phyloP scores from a whole-genome alignment of 2,329 filamentous ascomycete species.

The Phaeophleospora eucalypticola region DNA sequence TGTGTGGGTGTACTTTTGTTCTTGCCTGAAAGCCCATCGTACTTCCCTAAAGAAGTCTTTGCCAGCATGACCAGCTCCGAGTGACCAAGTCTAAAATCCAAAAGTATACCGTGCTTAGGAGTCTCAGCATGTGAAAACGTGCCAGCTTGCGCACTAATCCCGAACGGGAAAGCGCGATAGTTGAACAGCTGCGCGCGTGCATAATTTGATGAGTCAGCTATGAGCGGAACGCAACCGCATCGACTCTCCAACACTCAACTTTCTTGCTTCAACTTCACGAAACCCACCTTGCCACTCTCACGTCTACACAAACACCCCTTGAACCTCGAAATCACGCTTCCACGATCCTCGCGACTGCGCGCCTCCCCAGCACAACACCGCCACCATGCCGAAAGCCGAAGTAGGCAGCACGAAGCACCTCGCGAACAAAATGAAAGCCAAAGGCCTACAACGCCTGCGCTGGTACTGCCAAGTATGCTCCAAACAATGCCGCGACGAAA shows the following conservation, averaged over 20 bases:
- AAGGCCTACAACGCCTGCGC: constrained; percentile 71
- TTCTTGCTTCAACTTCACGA: neutral
- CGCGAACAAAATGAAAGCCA: constrained; percentile 83
- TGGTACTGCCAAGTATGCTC: constrained; percentile 88
- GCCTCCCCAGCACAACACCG: constrained; percentile 10
- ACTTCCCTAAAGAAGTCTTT: too few species aligned
- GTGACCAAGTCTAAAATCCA: too few species aligned
- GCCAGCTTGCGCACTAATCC: too few species aligned
- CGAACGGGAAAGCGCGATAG: too few species aligned
- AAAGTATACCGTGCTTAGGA: too few species aligned
- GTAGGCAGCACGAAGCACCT: constrained; percentile 87
- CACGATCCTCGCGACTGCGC: neutral
- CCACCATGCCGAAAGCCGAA: constrained; percentile 84
- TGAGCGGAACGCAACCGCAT: neutral
- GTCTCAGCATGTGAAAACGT: too few species aligned
- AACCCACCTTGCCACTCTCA: neutral
- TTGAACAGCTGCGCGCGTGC: too few species aligned
- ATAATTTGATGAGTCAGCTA: neutral
- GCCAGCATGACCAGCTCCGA: too few species aligned
- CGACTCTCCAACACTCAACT: neutral
- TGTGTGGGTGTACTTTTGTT: too few species aligned
- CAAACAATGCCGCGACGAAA: constrained; percentile 74
- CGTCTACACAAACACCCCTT: neutral
- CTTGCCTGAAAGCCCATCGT: too few species aligned
- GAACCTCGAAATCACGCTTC: neutral